A percentile compares a stretch with the other conserved stretches of the same genome.
Evolutionary conservation across 805 yeast genomes (phyloP).

Genomic region (Wickerhamiella australiensis): DNA sequence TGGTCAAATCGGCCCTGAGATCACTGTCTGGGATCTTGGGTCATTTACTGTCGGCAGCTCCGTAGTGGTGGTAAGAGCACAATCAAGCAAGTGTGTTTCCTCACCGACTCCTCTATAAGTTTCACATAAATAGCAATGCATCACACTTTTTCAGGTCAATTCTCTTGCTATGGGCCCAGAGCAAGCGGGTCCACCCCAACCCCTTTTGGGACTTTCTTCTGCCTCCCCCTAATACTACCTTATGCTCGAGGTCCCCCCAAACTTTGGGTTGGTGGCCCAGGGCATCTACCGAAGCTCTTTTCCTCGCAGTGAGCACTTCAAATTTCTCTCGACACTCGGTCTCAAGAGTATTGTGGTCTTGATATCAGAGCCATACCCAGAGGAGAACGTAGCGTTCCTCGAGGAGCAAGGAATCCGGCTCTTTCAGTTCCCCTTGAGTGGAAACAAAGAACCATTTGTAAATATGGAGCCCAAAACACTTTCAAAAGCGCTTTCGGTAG

Average conservation of each 20-base stretch:
- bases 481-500: constrained; percentile 69
- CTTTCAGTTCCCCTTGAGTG: constrained; percentile 85
- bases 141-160: too few relatives aligned
- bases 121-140: too few relatives aligned
- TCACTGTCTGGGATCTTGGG: too few relatives aligned
- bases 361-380: constrained; percentile 86
- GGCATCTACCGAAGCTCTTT: constrained; percentile 77
- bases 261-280: constrained; percentile 73
- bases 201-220: neutral
- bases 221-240: neutral
- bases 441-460: constrained; percentile 50
- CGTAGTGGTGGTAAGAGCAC: too few relatives aligned
- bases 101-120: too few relatives aligned
- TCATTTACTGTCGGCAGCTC: too few relatives aligned
- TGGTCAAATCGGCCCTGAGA: too few relatives aligned
- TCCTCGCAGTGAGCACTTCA: constrained; percentile 75
- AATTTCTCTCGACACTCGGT: constrained; percentile 47
- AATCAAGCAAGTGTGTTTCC: too few relatives aligned
- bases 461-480: constrained; percentile 48
- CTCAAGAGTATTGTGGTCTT: constrained; percentile 69
- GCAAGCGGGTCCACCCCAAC: neutral
- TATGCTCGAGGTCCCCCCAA: constrained; percentile 52
- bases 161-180: too few relatives aligned
- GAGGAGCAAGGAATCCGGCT: constrained; percentile 48
- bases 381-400: constrained; percentile 55